Evolutionary conservation across 192 early-diverging fungal species (phyloP).

Genomic region (Coemansia sp.): DNA sequence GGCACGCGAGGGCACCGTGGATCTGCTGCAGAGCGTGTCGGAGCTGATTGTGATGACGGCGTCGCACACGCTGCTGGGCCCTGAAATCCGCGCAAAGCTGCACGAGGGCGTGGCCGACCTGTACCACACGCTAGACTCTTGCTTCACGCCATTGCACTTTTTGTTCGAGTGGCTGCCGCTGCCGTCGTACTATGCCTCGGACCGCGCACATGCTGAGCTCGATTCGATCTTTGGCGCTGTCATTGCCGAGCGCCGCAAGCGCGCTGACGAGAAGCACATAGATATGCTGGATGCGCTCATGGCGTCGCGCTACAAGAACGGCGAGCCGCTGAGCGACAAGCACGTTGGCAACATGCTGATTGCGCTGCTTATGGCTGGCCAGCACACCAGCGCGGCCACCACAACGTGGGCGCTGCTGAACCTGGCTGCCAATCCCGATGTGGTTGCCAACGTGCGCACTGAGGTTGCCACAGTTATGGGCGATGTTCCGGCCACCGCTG

Average conservation of each 20-base stretch:
- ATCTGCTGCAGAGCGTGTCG: slow-evolving; percentile 78
- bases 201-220: slow-evolving; percentile 81
- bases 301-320: slow-evolving; percentile 86
- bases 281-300: slow-evolving; percentile 86
- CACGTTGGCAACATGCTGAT: slow-evolving; percentile 96
- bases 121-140: slow-evolving; percentile 92
- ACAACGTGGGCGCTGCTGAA: slow-evolving; percentile 88
- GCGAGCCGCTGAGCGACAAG: slow-evolving; percentile 75
- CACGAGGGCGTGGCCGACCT: slow-evolving; percentile 82
- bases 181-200: slow-evolving; percentile 81
- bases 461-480: slow-evolving; percentile 72
- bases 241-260: slow-evolving; percentile 72
- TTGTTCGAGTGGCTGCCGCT: slow-evolving; percentile 91
- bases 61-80: slow-evolving; percentile 90
- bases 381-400: slow-evolving; percentile 93
- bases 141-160: slow-evolving; percentile 93
- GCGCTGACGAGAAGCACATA: slow-evolving; percentile 56
- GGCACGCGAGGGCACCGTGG: slow-evolving; percentile 58
- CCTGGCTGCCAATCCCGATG: slow-evolving; percentile 73
- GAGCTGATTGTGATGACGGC: slow-evolving; percentile 94
- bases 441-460: slow-evolving; percentile 66
- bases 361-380: slow-evolving; percentile 95
- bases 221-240: slow-evolving; percentile 76
- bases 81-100: slow-evolving; percentile 85
- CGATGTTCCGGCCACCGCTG: slow-evolving; percentile 14